phyloP scores from a whole-genome alignment of 805 yeast genomes.

The Zygotorulaspora sp. region DNA sequence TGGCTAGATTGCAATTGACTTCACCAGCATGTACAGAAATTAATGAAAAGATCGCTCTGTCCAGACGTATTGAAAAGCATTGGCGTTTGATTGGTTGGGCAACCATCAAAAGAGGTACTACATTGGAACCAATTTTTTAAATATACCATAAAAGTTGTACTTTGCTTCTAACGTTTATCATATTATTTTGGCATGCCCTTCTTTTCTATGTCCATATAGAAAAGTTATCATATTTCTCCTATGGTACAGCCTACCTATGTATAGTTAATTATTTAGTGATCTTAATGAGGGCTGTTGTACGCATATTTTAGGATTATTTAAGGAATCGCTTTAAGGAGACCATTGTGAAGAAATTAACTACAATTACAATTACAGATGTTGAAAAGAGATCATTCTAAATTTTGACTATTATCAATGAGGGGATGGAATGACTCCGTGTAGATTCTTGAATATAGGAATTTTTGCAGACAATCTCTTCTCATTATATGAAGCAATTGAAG shows the following conservation, averaged over 20 bases:
- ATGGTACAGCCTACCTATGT: constrained; percentile 16
- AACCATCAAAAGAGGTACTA: constrained; percentile 89
- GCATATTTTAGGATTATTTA: neutral
- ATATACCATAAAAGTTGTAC: constrained; percentile 5
- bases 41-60: constrained; percentile 95
- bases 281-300: constrained; percentile 1
- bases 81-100: constrained; percentile 99
- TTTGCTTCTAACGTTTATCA: constrained; percentile 4
- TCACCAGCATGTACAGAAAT: constrained; percentile 99
- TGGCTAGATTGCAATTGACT: constrained; percentile 96
- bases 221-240: constrained; percentile 8
- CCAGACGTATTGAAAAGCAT: constrained; percentile 98
- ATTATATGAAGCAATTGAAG: constrained; percentile 51
- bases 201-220: constrained; percentile 8
- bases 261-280: constrained; percentile 13
- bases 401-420: too few relatives aligned
- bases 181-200: constrained; percentile 10
- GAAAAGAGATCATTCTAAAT: too few relatives aligned
- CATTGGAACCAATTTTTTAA: constrained; percentile 64
- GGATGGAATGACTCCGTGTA: too few relatives aligned
- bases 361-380: too few relatives aligned
- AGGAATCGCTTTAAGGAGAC: neutral
- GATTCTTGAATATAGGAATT: constrained; percentile 48
- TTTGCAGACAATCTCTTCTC: constrained; percentile 71
- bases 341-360: too few relatives aligned